Evolutionary conservation across 2,329 filamentous ascomycete species (phyloP).

Genomic region (Colletotrichum eremochloae): DNA sequence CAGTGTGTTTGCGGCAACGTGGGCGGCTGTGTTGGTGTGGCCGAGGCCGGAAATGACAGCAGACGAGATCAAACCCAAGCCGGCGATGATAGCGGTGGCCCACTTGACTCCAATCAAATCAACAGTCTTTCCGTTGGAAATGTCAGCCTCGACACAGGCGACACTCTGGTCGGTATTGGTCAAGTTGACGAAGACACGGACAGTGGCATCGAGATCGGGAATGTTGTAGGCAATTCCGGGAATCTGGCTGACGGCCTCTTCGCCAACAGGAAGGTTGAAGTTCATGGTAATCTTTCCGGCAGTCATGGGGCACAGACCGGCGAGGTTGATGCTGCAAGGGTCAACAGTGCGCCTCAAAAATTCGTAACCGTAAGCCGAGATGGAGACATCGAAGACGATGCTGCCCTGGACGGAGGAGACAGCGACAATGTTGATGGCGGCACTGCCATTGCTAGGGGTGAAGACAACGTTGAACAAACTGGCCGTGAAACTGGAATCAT

Average conservation of each 20-base stretch:
- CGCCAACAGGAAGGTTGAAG: conserved; percentile 74
- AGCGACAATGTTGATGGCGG: conserved; percentile 81
- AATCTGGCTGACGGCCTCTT: conserved; percentile 72
- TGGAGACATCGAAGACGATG: conserved; percentile 80
- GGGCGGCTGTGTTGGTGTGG: conserved; percentile 93
- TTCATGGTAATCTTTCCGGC: conserved; percentile 83
- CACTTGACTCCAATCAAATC: conserved; percentile 90
- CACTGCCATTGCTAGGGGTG: conserved; percentile 79
- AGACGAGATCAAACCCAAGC: conserved; percentile 84
- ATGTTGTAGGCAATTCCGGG: conserved; percentile 90
- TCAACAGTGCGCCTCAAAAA: conserved; percentile 77
- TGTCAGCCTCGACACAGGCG: conserved; percentile 87
- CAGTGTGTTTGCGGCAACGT: conserved; percentile 92
- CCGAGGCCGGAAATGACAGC: conserved; percentile 91
- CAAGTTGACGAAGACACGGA: conserved; percentile 84
- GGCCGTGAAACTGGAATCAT: conserved; percentile 87
- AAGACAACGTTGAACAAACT: conserved; percentile 89
- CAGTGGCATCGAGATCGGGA: conserved; percentile 89
- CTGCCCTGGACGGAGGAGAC: conserved; percentile 86
- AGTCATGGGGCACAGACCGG: conserved; percentile 91
- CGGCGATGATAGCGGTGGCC: conserved; percentile 89
- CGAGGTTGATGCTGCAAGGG: conserved; percentile 78
- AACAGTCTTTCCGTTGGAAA: conserved; percentile 94
- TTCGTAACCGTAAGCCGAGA: conserved; percentile 86
- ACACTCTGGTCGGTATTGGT: conserved; percentile 72